These are phyloP conservation scores for Scedosporium apiospermum DNA, from an alignment of 2,329 filamentous ascomycete species.

Conservation along the genomic window DNA sequence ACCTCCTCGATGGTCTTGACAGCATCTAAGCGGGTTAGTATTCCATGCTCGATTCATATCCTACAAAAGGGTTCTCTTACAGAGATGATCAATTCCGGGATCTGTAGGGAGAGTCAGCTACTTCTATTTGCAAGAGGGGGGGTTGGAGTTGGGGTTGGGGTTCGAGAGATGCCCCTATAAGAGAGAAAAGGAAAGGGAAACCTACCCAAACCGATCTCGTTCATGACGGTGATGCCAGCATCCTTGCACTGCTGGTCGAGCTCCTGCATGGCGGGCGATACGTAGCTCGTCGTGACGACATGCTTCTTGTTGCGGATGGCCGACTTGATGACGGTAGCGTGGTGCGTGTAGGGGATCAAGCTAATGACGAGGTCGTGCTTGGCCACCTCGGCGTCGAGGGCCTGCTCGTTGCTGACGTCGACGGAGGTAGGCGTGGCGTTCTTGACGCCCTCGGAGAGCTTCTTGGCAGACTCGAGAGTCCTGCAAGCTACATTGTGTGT, in stretches of 20 bases:
- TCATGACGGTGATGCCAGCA: constrained; percentile 94
- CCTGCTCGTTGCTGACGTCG: constrained; percentile 67
- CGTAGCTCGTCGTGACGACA: constrained; percentile 91
- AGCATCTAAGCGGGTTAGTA: constrained; percentile 47
- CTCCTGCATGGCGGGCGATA: constrained; percentile 86
- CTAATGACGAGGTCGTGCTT: constrained; percentile 72
- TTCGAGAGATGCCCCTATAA: constrained; percentile 6
- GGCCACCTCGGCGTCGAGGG: constrained; percentile 70
- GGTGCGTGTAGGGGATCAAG: constrained; percentile 87
- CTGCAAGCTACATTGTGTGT: constrained; percentile 56
- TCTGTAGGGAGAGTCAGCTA: constrained; percentile 32
- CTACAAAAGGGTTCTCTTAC: constrained; percentile 7
- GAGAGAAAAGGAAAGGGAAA: constrained; percentile 10
- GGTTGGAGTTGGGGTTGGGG: too few relatives aligned
- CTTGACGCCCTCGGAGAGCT: constrained; percentile 61
- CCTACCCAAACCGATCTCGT: constrained; percentile 69
- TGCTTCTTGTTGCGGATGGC: constrained; percentile 92
- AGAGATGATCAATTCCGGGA: constrained; percentile 63
- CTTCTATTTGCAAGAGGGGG: background rate
- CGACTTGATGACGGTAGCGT: constrained; percentile 82
- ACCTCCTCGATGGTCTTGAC: constrained; percentile 82
- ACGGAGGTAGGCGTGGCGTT: constrained; percentile 70
- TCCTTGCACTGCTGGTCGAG: constrained; percentile 75
- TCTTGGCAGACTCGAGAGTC: constrained; percentile 67
- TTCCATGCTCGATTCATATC: constrained; percentile 20